Conservation (phyloP, 1,284 basidiomycete species). For the Psilocybe mexicana region DNA sequence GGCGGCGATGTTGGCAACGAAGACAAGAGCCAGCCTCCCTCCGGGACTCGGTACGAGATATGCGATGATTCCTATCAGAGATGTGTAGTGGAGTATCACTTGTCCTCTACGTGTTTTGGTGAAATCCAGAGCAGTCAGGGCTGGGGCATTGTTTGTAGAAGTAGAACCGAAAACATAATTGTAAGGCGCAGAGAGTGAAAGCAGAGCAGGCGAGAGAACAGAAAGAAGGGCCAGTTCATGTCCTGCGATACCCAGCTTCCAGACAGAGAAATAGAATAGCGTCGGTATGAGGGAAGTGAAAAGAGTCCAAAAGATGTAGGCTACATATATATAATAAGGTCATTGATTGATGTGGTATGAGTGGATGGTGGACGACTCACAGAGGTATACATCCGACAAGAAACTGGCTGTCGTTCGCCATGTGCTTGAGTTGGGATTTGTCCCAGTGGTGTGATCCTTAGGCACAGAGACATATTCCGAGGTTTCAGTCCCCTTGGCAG, state of each 20-base stretch:
- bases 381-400: conserved; percentile 53
- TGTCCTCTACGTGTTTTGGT: conserved; percentile 24
- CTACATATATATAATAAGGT: conserved; percentile 37
- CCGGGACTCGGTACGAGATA: conserved; percentile 58
- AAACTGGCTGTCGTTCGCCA: conserved; percentile 36
- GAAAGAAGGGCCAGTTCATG: conserved; percentile 72
- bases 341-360: not conserved
- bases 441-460: not conserved
- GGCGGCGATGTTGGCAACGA: conserved; percentile 51
- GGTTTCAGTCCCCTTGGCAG: not conserved
- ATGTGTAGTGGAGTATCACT: conserved; percentile 34
- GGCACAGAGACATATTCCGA: not conserved
- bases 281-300: conserved; percentile 82
- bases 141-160: not conserved
- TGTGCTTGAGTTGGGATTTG: not conserved
- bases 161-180: conserved; percentile 16
- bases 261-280: conserved; percentile 92
- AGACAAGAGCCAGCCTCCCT: conserved; percentile 58
- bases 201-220: conserved; percentile 66
- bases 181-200: conserved; percentile 42
- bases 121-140: conserved; percentile 16
- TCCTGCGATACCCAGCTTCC: conserved; percentile 83
- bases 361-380: conserved; percentile 36
- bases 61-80: conserved; percentile 61
- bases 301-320: conserved; percentile 86